Percentiles rank a stretch among this genome's conserved stretches.
Evolutionary conservation across 148 eudicot genomes (phyloP).

Genomic region (Silene conica): DNA sequence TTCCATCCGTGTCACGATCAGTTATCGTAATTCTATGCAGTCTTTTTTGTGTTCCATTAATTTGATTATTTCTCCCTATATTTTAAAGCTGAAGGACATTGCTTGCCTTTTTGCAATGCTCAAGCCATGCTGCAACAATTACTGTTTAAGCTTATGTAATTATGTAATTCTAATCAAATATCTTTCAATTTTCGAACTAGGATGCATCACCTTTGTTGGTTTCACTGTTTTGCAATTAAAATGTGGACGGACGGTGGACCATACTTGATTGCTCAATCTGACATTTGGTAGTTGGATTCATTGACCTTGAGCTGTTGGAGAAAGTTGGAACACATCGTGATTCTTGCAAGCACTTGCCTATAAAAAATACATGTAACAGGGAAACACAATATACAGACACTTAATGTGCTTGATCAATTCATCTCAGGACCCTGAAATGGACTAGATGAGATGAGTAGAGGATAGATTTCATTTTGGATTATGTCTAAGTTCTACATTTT

Average conservation of each 20-base stretch:
- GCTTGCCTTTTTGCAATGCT: neutral
- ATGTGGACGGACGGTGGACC: no score
- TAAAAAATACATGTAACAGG: neutral
- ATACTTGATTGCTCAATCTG: neutral
- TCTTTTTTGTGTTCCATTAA: neutral
- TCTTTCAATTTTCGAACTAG: neutral
- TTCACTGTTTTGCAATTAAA: neutral
- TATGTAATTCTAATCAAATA: neutral
- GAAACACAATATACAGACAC: neutral
- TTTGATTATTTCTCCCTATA: neutral
- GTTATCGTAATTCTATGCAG: neutral
- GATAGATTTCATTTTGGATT: neutral
- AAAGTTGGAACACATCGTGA: neutral
- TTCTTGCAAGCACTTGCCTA: conserved; percentile 1
- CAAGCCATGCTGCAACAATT: neutral
- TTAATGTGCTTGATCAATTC: neutral
- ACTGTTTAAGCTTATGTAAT: neutral
- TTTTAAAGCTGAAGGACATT: neutral
- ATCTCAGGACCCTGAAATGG: neutral
- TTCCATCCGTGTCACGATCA: neutral
- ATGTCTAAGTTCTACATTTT: neutral
- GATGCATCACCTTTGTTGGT: neutral
- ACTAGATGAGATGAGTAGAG: neutral
- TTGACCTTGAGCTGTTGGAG: conserved; percentile 1
- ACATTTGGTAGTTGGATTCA: neutral